These are phyloP conservation scores for Aspergillus coremiiformis DNA, from an alignment of 495 filamentous ascomycete species.

Conservation along the genomic window DNA sequence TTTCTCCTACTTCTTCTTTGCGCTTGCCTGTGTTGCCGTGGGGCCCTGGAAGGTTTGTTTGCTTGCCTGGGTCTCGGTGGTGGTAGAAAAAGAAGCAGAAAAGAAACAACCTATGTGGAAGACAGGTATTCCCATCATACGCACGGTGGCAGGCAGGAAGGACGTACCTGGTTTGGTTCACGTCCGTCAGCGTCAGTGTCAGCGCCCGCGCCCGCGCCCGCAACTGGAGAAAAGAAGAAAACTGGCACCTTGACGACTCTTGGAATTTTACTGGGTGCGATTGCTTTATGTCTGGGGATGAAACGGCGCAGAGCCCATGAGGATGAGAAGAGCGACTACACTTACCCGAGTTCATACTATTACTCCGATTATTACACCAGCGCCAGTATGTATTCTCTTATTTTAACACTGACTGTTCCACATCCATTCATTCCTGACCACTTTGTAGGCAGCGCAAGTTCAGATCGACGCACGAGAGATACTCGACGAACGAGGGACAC, in stretches of 20 bases:
- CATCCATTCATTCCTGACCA: constrained; percentile 15
- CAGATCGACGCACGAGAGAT: constrained; percentile 42
- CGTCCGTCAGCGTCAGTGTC: constrained; percentile 46
- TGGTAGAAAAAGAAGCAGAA: constrained; percentile 39
- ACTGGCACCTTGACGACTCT: constrained; percentile 50
- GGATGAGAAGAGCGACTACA: constrained; percentile 35
- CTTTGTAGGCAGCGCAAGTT: constrained; percentile 41
- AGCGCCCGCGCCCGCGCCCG: too few relatives aligned
- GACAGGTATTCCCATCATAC: constrained; percentile 57
- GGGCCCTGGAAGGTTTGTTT: constrained; percentile 54
- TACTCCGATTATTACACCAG: constrained; percentile 40
- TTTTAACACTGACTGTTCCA: background rate
- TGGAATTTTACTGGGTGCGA: constrained; percentile 54
- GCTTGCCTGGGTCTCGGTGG: constrained; percentile 58
- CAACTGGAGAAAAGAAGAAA: constrained; percentile 44
- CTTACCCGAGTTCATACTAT: constrained; percentile 41
- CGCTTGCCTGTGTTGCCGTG: constrained; percentile 64
- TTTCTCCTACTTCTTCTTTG: constrained; percentile 65
- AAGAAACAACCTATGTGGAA: constrained; percentile 57
- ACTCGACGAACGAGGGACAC: constrained; percentile 41
- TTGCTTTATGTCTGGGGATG: constrained; percentile 70
- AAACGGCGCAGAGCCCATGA: constrained; percentile 49
- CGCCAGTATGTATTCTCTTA: constrained; percentile 30
- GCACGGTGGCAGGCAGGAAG: constrained; percentile 41
- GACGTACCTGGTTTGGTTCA: constrained; percentile 62